These are phyloP conservation scores for Trichoderma hamatum DNA, from an alignment of 2,329 filamentous ascomycete species.

Conservation along the genomic window DNA sequence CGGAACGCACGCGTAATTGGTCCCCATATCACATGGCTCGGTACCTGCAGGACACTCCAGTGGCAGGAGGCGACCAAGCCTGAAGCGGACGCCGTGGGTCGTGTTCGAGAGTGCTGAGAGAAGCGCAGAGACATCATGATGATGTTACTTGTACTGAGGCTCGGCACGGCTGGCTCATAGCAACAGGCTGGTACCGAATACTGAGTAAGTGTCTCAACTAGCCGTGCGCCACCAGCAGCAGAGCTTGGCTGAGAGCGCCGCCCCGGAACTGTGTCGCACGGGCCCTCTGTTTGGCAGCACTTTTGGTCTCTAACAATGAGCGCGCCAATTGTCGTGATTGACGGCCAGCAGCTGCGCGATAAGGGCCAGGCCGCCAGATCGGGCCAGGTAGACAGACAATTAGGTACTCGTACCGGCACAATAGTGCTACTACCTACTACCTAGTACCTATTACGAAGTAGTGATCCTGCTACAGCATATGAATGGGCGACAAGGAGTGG, in stretches of 20 bases:
- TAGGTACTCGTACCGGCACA: background rate
- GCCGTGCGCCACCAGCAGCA: background rate
- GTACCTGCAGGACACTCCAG: constrained; percentile 25
- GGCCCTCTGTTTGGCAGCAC: background rate
- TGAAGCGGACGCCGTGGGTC: constrained; percentile 16
- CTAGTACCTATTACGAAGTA: background rate
- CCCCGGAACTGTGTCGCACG: background rate
- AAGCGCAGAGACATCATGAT: constrained; percentile 11
- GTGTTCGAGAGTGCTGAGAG: constrained; percentile 13
- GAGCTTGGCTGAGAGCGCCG: background rate
- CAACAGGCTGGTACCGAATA: background rate
- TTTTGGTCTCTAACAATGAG: background rate
- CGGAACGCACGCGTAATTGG: constrained; percentile 24
- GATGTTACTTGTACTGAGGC: constrained; percentile 6
- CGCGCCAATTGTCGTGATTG: constrained; percentile 7
- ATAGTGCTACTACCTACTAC: background rate
- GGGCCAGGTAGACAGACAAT: background rate
- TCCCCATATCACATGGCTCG: constrained; percentile 6
- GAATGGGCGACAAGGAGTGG: background rate
- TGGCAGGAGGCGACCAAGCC: background rate
- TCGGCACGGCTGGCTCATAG: background rate
- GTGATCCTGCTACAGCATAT: background rate
- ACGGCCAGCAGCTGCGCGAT: constrained; percentile 12
- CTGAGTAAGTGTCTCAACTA: background rate
- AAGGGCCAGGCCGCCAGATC: background rate